Evolutionary conservation across 495 filamentous ascomycete genomes (phyloP).

Genomic region (Elasticomyces elasticus): DNA sequence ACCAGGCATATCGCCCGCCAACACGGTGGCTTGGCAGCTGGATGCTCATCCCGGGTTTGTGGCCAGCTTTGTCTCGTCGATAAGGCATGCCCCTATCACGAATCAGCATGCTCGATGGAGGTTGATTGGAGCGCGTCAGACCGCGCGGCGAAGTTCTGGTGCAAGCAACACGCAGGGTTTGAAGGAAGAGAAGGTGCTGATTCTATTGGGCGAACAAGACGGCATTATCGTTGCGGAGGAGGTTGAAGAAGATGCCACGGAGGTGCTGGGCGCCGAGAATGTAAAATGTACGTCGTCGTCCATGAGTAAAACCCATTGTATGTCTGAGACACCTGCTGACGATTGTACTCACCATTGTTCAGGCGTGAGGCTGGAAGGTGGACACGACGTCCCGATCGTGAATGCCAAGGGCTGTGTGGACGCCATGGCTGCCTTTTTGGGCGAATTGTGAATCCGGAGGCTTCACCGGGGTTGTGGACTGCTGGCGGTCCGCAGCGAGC

Average conservation of each 20-base stretch:
- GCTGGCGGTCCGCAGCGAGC: no score
- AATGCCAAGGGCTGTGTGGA: conserved; percentile 42
- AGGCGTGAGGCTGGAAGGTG: conserved; percentile 42
- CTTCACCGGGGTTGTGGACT: no score
- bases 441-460: no score
- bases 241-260: conserved; percentile 43
- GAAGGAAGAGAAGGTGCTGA: conserved; percentile 40
- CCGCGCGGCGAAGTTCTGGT: conserved; percentile 29
- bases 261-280: conserved; percentile 38
- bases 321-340: no score
- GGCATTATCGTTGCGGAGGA: conserved; percentile 47
- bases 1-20: conserved; percentile 37
- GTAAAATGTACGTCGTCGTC: no score
- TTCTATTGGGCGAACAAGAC: conserved; percentile 47
- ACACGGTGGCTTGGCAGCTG: conserved; percentile 47
- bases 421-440: conserved; percentile 35
- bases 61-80: conserved; percentile 47
- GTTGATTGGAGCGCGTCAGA: conserved; percentile 42
- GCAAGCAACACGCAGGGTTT: conserved; percentile 27
- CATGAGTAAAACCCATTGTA: no score
- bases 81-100: conserved; percentile 47
- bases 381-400: conserved; percentile 50
- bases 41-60: conserved; percentile 47
- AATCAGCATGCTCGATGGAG: conserved; percentile 47
- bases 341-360: no score